These are phyloP conservation scores for Fagopyrum tataricum DNA, from an alignment of 148 eudicot genomes.

Conservation along the genomic window DNA sequence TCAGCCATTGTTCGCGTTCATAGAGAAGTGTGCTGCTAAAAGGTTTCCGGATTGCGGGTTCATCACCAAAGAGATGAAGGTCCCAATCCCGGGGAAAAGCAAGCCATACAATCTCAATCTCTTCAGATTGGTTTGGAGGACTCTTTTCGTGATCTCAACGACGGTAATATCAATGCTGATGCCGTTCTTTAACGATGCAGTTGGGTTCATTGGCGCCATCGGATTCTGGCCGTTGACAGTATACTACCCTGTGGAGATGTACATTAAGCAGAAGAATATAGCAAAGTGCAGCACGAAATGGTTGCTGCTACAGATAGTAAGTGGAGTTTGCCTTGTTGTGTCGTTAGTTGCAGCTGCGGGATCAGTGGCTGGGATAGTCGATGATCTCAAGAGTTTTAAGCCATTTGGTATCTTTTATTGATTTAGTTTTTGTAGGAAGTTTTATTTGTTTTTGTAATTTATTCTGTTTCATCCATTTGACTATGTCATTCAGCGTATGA, in stretches of 20 bases:
- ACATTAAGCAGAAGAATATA: slow-evolving; percentile 38
- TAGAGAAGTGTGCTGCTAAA: slow-evolving; percentile 29
- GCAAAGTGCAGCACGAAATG: slow-evolving; percentile 29
- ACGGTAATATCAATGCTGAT: slow-evolving; percentile 40
- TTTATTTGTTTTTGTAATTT: too few relatives aligned
- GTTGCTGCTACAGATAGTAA: not conserved
- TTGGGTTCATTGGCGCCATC: slow-evolving; percentile 53
- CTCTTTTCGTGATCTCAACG: slow-evolving; percentile 41
- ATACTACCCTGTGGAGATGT: slow-evolving; percentile 68
- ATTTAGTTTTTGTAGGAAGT: too few relatives aligned
- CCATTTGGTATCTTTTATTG: slow-evolving; percentile 26
- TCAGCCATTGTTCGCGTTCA: slow-evolving; percentile 38
- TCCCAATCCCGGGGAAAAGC: slow-evolving; percentile 33
- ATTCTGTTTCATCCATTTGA: too few relatives aligned
- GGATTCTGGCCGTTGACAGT: slow-evolving; percentile 56
- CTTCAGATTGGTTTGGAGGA: slow-evolving; percentile 43
- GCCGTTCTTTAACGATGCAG: slow-evolving; percentile 60
- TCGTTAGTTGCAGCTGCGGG: slow-evolving; percentile 54
- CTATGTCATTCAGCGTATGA: too few relatives aligned
- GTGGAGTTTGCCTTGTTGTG: slow-evolving; percentile 22
- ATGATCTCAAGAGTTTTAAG: slow-evolving; percentile 36
- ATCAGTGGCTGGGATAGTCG: slow-evolving; percentile 50
- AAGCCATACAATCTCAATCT: slow-evolving; percentile 26
- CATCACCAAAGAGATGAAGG: slow-evolving; percentile 18
- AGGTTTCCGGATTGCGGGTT: slow-evolving; percentile 30